These are phyloP conservation scores for Schrenkiella parvula DNA, from an alignment of 345 rosid species.

Conservation along the genomic window DNA sequence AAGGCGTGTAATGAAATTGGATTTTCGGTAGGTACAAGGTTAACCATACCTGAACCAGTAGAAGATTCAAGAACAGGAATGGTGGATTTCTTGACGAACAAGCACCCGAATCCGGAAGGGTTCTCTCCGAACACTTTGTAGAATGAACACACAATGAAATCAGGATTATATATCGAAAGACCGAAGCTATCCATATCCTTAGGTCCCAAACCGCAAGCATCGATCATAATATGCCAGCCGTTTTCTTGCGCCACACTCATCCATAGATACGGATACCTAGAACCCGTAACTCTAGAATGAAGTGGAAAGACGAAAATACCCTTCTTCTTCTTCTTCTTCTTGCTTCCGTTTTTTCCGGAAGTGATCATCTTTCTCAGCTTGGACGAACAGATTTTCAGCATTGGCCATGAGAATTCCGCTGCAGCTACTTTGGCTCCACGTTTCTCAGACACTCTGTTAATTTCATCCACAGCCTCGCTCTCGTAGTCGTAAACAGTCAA, in stretches of 20 bases:
- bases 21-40: constrained; percentile 54
- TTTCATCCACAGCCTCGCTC: constrained; percentile 79
- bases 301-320: constrained; percentile 89
- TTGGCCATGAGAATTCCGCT: constrained; percentile 92
- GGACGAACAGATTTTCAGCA: constrained; percentile 61
- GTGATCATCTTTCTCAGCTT: constrained; percentile 62
- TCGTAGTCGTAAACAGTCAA: constrained; percentile 83
- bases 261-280: constrained; percentile 89
- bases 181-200: constrained; percentile 96
- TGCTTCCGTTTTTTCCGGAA: constrained; percentile 50
- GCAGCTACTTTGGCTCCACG: constrained; percentile 71
- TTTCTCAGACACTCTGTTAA: constrained; percentile 56
- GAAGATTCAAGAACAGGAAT: constrained; percentile 51
- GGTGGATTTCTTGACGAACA: constrained; percentile 78
- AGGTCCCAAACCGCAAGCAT: constrained; percentile 90
- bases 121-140: constrained; percentile 92
- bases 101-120: constrained; percentile 93
- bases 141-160: constrained; percentile 81
- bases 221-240: constrained; percentile 85
- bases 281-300: constrained; percentile 85
- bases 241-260: constrained; percentile 85
- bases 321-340: constrained; percentile 46
- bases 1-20: constrained; percentile 33
- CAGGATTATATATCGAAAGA: constrained; percentile 78
- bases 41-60: constrained; percentile 59